Percentiles rank a stretch among this genome's conserved stretches.
phyloP scores from a whole-genome alignment of 2,329 filamentous ascomycete species.

The Talaromyces amestolkiae region DNA sequence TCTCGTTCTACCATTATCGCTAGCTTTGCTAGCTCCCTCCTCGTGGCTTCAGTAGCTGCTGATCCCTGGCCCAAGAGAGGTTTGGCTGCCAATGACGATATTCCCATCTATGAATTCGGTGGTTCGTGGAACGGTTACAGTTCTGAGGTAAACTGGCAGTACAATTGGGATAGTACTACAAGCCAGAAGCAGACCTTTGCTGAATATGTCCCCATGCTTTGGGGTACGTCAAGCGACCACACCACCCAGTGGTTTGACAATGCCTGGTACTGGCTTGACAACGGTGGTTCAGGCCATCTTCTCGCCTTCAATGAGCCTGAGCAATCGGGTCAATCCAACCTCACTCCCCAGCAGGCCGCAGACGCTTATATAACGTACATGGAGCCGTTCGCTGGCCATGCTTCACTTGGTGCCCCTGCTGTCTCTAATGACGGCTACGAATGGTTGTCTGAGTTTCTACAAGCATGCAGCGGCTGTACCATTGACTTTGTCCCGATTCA shows the following conservation, averaged over 20 bases:
- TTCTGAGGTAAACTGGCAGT: constrained; percentile 36
- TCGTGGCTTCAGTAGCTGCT: constrained; percentile 6
- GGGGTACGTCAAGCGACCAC: constrained; percentile 38
- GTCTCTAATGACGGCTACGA: constrained; percentile 43
- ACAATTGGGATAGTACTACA: constrained; percentile 43
- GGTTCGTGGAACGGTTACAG: constrained; percentile 5
- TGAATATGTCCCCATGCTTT: constrained; percentile 48
- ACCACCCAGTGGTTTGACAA: constrained; percentile 33
- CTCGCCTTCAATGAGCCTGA: constrained; percentile 51
- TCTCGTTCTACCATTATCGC: neutral
- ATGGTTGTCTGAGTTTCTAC: constrained; percentile 44
- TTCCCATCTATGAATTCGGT: constrained; percentile 12
- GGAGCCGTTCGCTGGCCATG: constrained; percentile 36
- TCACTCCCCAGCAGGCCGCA: constrained; percentile 39
- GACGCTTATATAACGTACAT: constrained; percentile 38
- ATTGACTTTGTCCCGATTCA: constrained; percentile 45
- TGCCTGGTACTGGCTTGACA: constrained; percentile 33
- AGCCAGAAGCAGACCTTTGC: constrained; percentile 34
- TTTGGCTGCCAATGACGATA: constrained; percentile 14
- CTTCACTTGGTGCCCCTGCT: constrained; percentile 43
- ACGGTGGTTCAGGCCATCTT: constrained; percentile 36
- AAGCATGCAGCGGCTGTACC: constrained; percentile 38
- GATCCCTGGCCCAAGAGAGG: constrained; percentile 15
- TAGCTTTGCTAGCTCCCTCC: constrained; percentile 1
- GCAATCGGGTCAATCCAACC: constrained; percentile 36